Conservation (phyloP, 805 yeast genomes). For the Saturnispora ahearnii region DNA sequence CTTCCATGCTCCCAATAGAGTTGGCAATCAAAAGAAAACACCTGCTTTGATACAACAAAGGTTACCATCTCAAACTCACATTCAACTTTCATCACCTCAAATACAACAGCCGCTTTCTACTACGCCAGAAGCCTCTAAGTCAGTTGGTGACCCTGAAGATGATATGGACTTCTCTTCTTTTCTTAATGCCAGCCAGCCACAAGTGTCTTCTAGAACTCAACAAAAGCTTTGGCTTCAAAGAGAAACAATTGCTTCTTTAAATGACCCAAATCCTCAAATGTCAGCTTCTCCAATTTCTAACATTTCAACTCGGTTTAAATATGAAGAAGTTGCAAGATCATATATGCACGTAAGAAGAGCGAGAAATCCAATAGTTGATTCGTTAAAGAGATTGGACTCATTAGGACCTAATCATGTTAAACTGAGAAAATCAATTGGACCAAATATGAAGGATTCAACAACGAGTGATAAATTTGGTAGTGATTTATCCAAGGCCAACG, state of each 20-base stretch:
- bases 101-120: background rate
- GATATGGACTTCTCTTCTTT: conserved; percentile 15
- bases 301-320: conserved; percentile 56
- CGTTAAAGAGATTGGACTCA: conserved; percentile 42
- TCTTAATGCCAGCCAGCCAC: conserved; percentile 30
- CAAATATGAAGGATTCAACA: background rate
- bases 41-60: background rate
- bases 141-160: conserved; percentile 4
- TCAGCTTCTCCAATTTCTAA: conserved; percentile 21
- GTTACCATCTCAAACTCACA: background rate
- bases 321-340: conserved; percentile 69
- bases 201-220: conserved; percentile 65
- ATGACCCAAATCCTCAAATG: conserved; percentile 37
- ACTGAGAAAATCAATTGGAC: background rate
- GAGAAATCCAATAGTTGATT: conserved; percentile 59
- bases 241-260: conserved; percentile 48
- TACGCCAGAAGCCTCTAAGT: background rate
- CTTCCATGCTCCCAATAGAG: conserved; percentile 8
- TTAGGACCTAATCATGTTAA: background rate
- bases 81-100: background rate
- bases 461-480: conserved; percentile 1
- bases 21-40: background rate
- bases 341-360: conserved; percentile 60
- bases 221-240: conserved; percentile 79
- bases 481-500: conserved; percentile 7